Evolutionary conservation across 2,329 filamentous ascomycete species (phyloP), one percentile per base, ranked within the genome.

Genomic region (Colletotrichum eleusines): DNA sequence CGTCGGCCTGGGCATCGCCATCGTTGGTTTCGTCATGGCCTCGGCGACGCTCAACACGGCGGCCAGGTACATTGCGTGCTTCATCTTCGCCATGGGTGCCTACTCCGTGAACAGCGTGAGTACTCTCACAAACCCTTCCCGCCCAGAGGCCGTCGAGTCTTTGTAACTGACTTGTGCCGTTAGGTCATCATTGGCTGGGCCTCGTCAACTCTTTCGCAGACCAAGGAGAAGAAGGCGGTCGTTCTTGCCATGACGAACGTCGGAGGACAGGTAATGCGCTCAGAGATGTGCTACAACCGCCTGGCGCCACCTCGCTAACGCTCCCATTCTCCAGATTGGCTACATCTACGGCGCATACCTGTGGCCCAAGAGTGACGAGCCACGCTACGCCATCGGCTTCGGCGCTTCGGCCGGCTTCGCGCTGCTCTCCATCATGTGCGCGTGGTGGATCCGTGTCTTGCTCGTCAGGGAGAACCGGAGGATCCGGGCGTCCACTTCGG

Each of bases 301-400:
- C 0, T 18, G 2, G 9, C 14, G 8, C 4, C 28, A 18, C 16
- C 28, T 28, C 16, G 23, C 44, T 62, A 12, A 69, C 18, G n/a
- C n/a, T 0, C 11, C 0, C 12, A 16, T 1, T 40, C 18, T 18
- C 20, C 26, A 84, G 73, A 82, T 84, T 18, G 82, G 81, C 2
- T 85, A 85, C 74, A 83, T 86, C 54, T 87, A 85, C 74, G 84
- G 84, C n/a, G 83, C 84, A 1, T 86, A 86, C 71, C 77, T 87
- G 4, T 86, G 84, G 83, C 84, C 83, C 5, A 80, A 81, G 28
- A 80, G 72, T 11, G 83, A 85, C 65, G 78, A 76, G 44, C 85
- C 85, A 0, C 78, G 83, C 28, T 87, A 85, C 69, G 78, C 77
- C 1, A 84, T 86, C 60, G 81, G 80, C 0, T 82, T 84, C 18